Conservation (phyloP, 345 rosid species). For the Abelmoschus esculentus region DNA sequence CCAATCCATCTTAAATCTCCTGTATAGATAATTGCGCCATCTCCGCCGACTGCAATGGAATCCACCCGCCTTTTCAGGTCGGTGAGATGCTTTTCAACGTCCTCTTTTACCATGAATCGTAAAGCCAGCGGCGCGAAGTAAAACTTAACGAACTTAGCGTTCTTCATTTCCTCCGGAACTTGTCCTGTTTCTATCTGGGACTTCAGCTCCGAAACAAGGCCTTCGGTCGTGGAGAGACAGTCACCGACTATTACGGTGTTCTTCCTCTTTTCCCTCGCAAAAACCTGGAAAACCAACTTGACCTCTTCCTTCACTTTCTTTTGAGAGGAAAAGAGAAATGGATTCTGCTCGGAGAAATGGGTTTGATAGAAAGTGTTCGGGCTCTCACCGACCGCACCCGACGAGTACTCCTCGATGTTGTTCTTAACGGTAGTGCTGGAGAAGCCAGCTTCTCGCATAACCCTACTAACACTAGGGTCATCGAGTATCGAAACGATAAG, state of each 20-base stretch:
- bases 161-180: constrained; percentile 59
- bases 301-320: constrained; percentile 55
- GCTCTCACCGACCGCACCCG: constrained; percentile 43
- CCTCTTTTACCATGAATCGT: constrained; percentile 60
- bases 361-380: constrained; percentile 54
- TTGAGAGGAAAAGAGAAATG: constrained; percentile 43
- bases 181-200: constrained; percentile 64
- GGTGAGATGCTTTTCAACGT: constrained; percentile 45
- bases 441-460: constrained; percentile 91
- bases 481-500: constrained; percentile 63
- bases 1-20: constrained; percentile 79
- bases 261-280: constrained; percentile 54
- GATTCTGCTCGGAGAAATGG: constrained; percentile 35
- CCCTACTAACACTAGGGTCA: constrained; percentile 81
- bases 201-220: constrained; percentile 45
- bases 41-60: constrained; percentile 24
- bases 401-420: constrained; percentile 57
- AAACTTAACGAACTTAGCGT: constrained; percentile 51
- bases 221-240: constrained; percentile 44
- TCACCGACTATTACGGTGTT: constrained; percentile 77
- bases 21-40: constrained; percentile 55
- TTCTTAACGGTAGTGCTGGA: constrained; percentile 68
- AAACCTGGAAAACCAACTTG: constrained; percentile 56
- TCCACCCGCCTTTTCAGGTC: constrained; percentile 59
- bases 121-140: constrained; percentile 59